Percentiles rank a stretch among this genome's conserved stretches.
Conservation (phyloP, 2,329 filamentous ascomycete genomes). For the Plenodomus lindquistii region DNA sequence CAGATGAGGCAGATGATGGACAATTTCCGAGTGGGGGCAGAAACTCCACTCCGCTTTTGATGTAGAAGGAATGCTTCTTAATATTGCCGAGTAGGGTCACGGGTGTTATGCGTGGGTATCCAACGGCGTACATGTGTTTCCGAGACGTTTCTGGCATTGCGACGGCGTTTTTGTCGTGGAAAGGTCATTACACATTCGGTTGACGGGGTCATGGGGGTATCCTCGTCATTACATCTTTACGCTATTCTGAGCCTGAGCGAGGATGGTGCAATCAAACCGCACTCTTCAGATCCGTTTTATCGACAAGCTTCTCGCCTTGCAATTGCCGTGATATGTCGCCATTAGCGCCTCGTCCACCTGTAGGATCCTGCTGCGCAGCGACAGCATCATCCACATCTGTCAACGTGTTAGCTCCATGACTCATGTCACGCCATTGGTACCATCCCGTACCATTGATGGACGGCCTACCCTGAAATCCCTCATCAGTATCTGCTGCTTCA, state of each 20-base stretch:
- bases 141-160: no score
- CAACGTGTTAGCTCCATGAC: no score
- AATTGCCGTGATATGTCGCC: conserved; percentile 47
- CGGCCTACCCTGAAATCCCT: conserved; percentile 50
- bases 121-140: neutral
- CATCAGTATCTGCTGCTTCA: conserved; percentile 48
- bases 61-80: no score
- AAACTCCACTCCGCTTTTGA: neutral
- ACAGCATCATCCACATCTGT: conserved; percentile 54
- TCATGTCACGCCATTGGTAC: neutral
- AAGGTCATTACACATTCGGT: no score
- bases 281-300: conserved; percentile 30
- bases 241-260: no score
- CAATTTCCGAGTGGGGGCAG: neutral
- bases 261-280: conserved; percentile 40
- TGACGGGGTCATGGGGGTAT: no score
- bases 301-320: conserved; percentile 16
- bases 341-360: conserved; percentile 49
- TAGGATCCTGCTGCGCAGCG: conserved; percentile 46
- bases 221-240: neutral
- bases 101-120: no score
- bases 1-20: neutral
- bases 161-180: no score
- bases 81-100: no score
- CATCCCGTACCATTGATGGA: conserved; percentile 26